Conservation (phyloP, 1,284 basidiomycete genomes). For the Cystobasidium pallidum region DNA sequence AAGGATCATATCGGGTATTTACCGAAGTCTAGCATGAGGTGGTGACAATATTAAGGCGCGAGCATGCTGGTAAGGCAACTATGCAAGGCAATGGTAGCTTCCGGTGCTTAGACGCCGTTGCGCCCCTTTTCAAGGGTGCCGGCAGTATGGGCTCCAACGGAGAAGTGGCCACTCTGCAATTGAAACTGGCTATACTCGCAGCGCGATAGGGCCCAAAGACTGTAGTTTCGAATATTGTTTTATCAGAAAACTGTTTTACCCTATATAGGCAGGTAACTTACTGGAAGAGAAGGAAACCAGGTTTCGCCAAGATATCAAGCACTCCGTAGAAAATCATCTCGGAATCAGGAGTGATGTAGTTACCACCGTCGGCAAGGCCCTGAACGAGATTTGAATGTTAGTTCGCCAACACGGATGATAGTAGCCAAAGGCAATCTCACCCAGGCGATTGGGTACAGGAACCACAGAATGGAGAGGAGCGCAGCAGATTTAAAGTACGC, state of each 20-base stretch:
- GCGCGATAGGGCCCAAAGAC: constrained; percentile 18
- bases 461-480: constrained; percentile 62
- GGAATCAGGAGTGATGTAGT: constrained; percentile 59
- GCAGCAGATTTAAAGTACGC: constrained; percentile 59
- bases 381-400: too few species aligned
- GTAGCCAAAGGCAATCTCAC: constrained; percentile 46
- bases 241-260: too few species aligned
- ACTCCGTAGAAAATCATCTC: constrained; percentile 66
- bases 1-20: too few species aligned
- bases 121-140: constrained; percentile 7
- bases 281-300: constrained; percentile 53
- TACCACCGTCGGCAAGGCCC: constrained; percentile 55
- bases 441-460: constrained; percentile 62
- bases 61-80: too few species aligned
- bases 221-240: background rate
- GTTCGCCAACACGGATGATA: too few species aligned
- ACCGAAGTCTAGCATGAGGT: too few species aligned
- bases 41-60: too few species aligned
- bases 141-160: constrained; percentile 19
- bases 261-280: background rate
- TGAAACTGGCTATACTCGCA: constrained; percentile 36
- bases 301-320: constrained; percentile 64
- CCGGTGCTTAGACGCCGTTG: background rate
- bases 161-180: constrained; percentile 40
- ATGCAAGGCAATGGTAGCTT: background rate